Percentiles rank a stretch among this genome's conserved stretches.
Conservation (phyloP, 768 basidiomycete genomes). For the Lactarius pseudohatsudake region DNA sequence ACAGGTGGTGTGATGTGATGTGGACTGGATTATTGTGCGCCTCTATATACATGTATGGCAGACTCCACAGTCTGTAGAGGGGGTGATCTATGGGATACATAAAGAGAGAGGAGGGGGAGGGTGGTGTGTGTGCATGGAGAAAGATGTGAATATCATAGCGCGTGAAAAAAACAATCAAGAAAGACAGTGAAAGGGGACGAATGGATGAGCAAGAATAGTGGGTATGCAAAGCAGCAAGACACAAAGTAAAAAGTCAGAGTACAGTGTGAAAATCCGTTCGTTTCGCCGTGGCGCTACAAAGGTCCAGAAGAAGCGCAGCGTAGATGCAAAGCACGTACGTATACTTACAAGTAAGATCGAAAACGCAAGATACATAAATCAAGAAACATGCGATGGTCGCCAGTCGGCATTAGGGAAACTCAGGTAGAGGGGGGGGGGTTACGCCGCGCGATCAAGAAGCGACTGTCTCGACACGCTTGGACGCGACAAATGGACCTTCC, state of each 20-base stretch:
- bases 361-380: constrained; percentile 11
- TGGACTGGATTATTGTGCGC: constrained; percentile 20
- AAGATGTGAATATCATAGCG: constrained; percentile 14
- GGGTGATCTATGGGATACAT: constrained; percentile 25
- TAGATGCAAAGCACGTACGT: constrained; percentile 13
- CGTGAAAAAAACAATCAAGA: constrained; percentile 3
- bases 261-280: constrained; percentile 21
- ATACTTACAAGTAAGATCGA: constrained; percentile 20
- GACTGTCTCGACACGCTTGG: constrained; percentile 38
- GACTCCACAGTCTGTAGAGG: constrained; percentile 2
- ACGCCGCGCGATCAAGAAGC: constrained; percentile 6
- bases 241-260: constrained; percentile 6
- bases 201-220: constrained; percentile 21
- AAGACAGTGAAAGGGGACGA: neutral
- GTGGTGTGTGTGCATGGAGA: constrained; percentile 5
- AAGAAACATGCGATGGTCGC: constrained; percentile 14
- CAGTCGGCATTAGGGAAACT: neutral
- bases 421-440: neutral
- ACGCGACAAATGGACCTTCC: constrained; percentile 67
- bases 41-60: constrained; percentile 25
- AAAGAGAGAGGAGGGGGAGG: neutral
- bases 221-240: constrained; percentile 3
- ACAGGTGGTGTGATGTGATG: neutral
- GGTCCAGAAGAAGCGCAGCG: constrained; percentile 8
- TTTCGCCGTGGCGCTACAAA: constrained; percentile 5